Evolutionary conservation across 2,329 filamentous ascomycete genomes (phyloP).

Genomic region (Lecanosticta acicola): DNA sequence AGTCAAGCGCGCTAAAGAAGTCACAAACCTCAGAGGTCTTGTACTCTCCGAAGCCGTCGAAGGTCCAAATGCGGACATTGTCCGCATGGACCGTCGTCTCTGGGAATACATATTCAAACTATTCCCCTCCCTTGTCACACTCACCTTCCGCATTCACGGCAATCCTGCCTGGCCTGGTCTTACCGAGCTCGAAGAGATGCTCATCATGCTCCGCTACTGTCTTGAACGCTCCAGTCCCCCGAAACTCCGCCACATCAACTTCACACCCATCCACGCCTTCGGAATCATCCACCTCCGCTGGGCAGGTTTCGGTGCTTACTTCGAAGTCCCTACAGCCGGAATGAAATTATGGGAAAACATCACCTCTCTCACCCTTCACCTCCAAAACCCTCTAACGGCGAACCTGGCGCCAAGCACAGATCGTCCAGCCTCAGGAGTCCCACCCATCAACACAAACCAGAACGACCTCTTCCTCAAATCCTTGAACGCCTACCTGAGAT

Average conservation of each 20-base stretch:
- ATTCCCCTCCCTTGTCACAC: slow-evolving; percentile 13
- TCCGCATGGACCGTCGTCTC: slow-evolving; percentile 3
- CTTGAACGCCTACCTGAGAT: slow-evolving; percentile 29
- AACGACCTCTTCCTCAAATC: slow-evolving; percentile 26
- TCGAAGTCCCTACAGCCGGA: slow-evolving; percentile 3
- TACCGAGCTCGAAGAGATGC: slow-evolving; percentile 22
- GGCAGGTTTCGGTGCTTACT: slow-evolving; percentile 25
- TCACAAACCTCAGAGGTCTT: too few species aligned
- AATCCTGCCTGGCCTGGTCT: slow-evolving; percentile 29
- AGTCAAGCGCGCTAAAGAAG: too few species aligned
- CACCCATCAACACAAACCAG: slow-evolving; percentile 16
- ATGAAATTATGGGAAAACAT: slow-evolving; percentile 25
- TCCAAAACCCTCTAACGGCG: slow-evolving; percentile 20
- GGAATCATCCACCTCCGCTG: slow-evolving; percentile 33
- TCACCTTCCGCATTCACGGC: slow-evolving; percentile 25
- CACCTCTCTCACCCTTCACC: slow-evolving; percentile 24
- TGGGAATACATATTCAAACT: slow-evolving; percentile 23
- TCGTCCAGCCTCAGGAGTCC: slow-evolving; percentile 13
- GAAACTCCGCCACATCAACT: slow-evolving; percentile 18
- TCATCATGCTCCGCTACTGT: slow-evolving; percentile 25
- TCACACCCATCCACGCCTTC: slow-evolving; percentile 28
- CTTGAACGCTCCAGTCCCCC: slow-evolving; percentile 22
- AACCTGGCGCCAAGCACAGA: neutral
- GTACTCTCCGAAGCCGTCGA: neutral
- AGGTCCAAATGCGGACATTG: too few species aligned